These are phyloP conservation scores for Stemphylium lycopersici DNA, from an alignment of 2,329 filamentous ascomycete genomes.

Conservation along the genomic window DNA sequence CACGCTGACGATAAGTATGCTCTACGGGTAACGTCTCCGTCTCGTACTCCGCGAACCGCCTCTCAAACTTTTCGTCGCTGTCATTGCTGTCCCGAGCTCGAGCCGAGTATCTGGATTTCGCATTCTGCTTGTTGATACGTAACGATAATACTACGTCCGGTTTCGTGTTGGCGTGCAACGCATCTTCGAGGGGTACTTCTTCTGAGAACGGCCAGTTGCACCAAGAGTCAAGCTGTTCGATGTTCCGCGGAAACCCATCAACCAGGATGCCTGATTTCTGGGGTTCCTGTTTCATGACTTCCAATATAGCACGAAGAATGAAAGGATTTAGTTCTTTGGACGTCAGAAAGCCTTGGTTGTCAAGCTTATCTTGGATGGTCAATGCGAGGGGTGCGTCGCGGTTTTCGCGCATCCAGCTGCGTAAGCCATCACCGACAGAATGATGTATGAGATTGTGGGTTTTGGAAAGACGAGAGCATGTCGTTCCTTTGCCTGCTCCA, in stretches of 20 bases:
- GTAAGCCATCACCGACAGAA: neutral
- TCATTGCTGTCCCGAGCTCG: conserved; percentile 4
- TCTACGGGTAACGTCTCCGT: conserved; percentile 1
- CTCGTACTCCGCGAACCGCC: neutral
- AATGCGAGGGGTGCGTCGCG: neutral
- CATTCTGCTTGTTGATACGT: conserved; percentile 3
- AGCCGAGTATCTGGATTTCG: conserved; percentile 3
- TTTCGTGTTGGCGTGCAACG: neutral
- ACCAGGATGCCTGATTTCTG: neutral
- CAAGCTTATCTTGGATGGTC: conserved; percentile 5
- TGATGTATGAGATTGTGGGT: neutral
- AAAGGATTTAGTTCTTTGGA: conserved; percentile 1
- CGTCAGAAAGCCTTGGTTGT: conserved; percentile 3
- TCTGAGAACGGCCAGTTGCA: conserved; percentile 1
- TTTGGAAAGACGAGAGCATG: neutral
- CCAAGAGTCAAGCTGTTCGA: conserved; percentile 3
- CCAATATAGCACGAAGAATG: neutral
- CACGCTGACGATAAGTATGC: neutral
- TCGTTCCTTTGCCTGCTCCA: conserved; percentile 2
- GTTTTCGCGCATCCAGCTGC: conserved; percentile 3
- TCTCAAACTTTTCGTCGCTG: conserved; percentile 6
- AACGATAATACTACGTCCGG: conserved; percentile 5
- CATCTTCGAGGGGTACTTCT: neutral
- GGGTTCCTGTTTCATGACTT: neutral
- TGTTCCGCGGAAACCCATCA: conserved; percentile 2